Evolutionary conservation across 768 basidiomycete genomes (phyloP).

Genomic region (Boletus reticulatus): DNA sequence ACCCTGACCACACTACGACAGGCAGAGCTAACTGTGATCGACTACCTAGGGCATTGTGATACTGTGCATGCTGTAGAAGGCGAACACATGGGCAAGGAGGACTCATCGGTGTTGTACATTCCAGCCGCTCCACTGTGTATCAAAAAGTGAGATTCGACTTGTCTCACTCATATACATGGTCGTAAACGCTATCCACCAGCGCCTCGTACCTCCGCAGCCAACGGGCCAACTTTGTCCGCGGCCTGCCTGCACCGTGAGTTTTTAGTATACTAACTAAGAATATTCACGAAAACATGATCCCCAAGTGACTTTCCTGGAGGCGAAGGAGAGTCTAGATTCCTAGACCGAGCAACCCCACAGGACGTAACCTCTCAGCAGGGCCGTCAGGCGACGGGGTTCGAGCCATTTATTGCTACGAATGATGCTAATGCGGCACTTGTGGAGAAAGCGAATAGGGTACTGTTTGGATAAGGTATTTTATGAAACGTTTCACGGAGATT

Average conservation of each 20-base stretch:
- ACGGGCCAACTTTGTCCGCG: conserved; percentile 42
- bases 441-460: conserved; percentile 27
- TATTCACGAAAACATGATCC: background rate
- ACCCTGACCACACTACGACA: background rate
- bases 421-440: conserved; percentile 19
- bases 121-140: conserved; percentile 51
- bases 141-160: conserved; percentile 38
- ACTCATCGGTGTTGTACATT: conserved; percentile 58
- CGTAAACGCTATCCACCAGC: conserved; percentile 24
- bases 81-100: conserved; percentile 43
- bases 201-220: conserved; percentile 50
- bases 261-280: background rate
- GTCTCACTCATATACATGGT: background rate
- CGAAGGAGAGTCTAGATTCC: conserved; percentile 45
- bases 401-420: conserved; percentile 27
- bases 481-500: background rate
- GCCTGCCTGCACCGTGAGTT: conserved; percentile 50
- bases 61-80: conserved; percentile 54
- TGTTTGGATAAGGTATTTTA: conserved; percentile 13
- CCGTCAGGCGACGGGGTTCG: conserved; percentile 42
- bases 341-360: conserved; percentile 34
- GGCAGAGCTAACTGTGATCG: background rate
- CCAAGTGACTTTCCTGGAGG: conserved; percentile 53
- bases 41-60: conserved; percentile 49
- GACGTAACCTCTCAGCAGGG: conserved; percentile 37